Evolutionary conservation across 768 basidiomycete species (phyloP).

Genomic region (Mycena rebaudengoi): DNA sequence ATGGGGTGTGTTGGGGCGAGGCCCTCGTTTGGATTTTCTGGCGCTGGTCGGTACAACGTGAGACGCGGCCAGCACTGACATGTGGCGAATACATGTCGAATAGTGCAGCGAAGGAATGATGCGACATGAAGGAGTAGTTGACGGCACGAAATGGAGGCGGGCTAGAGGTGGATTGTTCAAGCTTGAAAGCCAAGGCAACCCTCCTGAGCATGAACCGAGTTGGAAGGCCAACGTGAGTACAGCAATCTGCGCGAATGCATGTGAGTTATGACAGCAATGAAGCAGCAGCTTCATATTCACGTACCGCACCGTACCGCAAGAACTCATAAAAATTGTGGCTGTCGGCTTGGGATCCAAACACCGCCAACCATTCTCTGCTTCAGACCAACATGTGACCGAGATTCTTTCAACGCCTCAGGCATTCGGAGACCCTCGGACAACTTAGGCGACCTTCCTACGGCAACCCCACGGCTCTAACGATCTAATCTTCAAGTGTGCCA

Average conservation of each 20-base stretch:
- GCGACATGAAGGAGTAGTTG: slow-evolving; percentile 30
- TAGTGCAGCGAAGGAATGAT: slow-evolving; percentile 27
- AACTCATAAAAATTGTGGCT: too few species aligned
- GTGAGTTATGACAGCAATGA: not conserved
- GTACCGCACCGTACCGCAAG: too few species aligned
- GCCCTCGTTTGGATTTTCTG: slow-evolving; percentile 8
- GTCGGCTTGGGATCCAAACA: too few species aligned
- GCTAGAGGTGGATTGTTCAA: not conserved
- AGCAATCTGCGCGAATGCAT: not conserved
- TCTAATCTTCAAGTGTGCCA: too few species aligned
- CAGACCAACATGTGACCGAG: too few species aligned
- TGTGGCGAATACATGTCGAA: slow-evolving; percentile 23
- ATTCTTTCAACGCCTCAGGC: too few species aligned
- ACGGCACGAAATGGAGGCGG: not conserved
- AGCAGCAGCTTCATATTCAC: too few species aligned
- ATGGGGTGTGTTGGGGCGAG: not conserved
- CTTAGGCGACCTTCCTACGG: too few species aligned
- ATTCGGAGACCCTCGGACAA: too few species aligned
- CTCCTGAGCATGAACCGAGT: slow-evolving; percentile 77
- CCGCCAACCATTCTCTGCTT: too few species aligned
- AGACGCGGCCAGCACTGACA: not conserved
- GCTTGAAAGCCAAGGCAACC: slow-evolving; percentile 61
- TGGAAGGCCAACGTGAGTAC: not conserved
- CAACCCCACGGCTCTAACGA: too few species aligned
- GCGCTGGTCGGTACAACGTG: not conserved